Base-by-base conservation (phyloP, 441 rosid species). In the Populus hybrid region DNA sequence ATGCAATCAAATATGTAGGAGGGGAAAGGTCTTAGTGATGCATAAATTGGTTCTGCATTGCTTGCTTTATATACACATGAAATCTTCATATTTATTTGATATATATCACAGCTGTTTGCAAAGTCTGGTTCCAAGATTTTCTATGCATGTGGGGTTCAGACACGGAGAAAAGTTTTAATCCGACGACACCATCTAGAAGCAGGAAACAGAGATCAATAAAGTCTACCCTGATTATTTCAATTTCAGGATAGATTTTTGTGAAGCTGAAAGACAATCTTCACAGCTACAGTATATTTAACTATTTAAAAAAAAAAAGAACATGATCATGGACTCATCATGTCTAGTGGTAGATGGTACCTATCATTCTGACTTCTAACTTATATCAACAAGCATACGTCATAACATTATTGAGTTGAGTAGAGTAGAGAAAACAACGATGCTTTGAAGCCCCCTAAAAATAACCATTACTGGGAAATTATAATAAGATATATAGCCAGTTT, bases 91-190 rank as follows among this genome's bases (percentile, higher is more conserved):
- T 50, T 30, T 30, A 20, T 57, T 20, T 57, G 23, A 11, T 5
- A 40, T 10, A 1, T 63, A 1, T 34, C 36, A 61, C n/a, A 36
- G 46, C 23, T 28, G 70, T 11, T 46, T 6, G 7, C 30, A 70
- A 26, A 70, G 40, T 26, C 36, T 34, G 36, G 35, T 69, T 28
- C 57, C 73, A 76, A 50, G 78, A 35, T 28, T 76, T 12, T 38
- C 10, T 10, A 38, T 9, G 42, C 42, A 53, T 21, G 32, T 69
- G 40, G 70, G 8, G 40, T 42, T 40, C 18, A 53, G 36, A n/a
- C 30, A 20, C 36, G 46, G 64, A 35, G 7, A 26, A 66, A 28
- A 26, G 26, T 30, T 32, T 38, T 73, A 70, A 9, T 57, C 35
- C 28, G 50, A 46, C 0, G 36, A 34, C 40, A 67, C 35, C 77